Evolutionary conservation across 495 filamentous ascomycete genomes (phyloP), one percentile per base, ranked within the genome.

Genomic region (Talaromyces thailandensis): DNA sequence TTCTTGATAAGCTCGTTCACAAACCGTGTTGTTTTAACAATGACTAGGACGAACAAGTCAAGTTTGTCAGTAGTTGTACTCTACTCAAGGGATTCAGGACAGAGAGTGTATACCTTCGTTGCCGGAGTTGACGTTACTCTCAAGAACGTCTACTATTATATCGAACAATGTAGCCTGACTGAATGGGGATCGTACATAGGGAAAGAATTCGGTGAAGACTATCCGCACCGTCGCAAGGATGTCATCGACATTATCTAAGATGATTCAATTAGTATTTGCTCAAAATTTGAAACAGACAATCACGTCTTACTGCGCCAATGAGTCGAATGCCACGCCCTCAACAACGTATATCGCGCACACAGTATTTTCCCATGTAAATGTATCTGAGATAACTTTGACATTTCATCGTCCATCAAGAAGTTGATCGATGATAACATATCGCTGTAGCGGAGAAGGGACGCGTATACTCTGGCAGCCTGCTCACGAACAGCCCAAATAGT

Each of bases 401-500:
- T 67, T 1, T 73, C 63, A 3, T 56, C 61, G 11, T 68, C 63
- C 6, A 92, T 60, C 9, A 93, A 73, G 3, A 64, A 43, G 7
- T 65, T 67, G 16, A 88, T 70, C 23, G 79, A 79, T 3, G 69
- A 61, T 3, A 81, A 66, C 68, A 86, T 84, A n/a, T 82, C 71
- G 6, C 72, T 62, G 16, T 77, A 70, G 4, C 84, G 70, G 40
- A 89, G 67, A 48, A 93, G 77, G n/a, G 83, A 84, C 58, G 85
- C 85, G 63, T 90, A 80, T 8, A 93, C 89, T 45, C 89, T 83
- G 5, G 93, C 92, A 14, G 93, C 90, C 64, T 96, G 92, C 68
- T 96, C 92, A 60, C 94, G 82, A 23, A 98, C 86, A 66, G 90
- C 86, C 94, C 93, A 98, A 16, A 92, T 80, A 2, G 81, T 79